Evolutionary conservation across 2,329 filamentous ascomycete species (phyloP).

Genomic region (Penicillium italicum): DNA sequence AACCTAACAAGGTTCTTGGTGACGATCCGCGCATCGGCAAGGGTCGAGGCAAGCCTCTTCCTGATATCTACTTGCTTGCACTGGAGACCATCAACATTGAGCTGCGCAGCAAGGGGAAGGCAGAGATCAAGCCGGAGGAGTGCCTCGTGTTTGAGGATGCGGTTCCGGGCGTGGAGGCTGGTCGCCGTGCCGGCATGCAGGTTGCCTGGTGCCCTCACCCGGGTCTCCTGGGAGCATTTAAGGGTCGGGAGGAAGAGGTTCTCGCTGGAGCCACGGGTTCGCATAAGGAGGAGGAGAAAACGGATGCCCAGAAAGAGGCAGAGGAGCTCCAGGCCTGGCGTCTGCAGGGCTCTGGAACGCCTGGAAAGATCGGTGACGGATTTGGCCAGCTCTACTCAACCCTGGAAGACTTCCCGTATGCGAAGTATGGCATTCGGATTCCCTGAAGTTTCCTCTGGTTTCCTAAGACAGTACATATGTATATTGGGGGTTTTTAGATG

Average conservation of each 20-base stretch:
- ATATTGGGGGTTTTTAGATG: not conserved
- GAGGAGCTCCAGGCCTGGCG: slow-evolving; percentile 37
- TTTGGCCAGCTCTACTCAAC: slow-evolving; percentile 53
- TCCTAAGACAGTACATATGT: not conserved
- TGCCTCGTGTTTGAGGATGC: slow-evolving; percentile 96
- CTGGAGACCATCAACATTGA: slow-evolving; percentile 78
- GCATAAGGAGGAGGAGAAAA: slow-evolving; percentile 55
- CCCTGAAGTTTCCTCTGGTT: not conserved
- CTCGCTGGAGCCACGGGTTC: slow-evolving; percentile 76
- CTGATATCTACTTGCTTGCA: slow-evolving; percentile 89
- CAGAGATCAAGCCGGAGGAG: slow-evolving; percentile 71
- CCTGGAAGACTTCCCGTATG: slow-evolving; percentile 59
- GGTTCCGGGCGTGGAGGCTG: slow-evolving; percentile 87
- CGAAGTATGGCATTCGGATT: slow-evolving; percentile 53
- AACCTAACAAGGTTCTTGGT: slow-evolving; percentile 71
- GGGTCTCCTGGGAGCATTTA: slow-evolving; percentile 70
- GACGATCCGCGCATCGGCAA: slow-evolving; percentile 74
- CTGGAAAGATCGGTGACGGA: slow-evolving; percentile 58
- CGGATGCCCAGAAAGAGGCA: slow-evolving; percentile 37
- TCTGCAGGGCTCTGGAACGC: slow-evolving; percentile 44
- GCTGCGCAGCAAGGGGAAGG: slow-evolving; percentile 54
- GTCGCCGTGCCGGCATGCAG: slow-evolving; percentile 87
- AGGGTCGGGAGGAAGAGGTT: slow-evolving; percentile 73
- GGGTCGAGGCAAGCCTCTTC: slow-evolving; percentile 88
- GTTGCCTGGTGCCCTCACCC: slow-evolving; percentile 89